Conservation (phyloP, 768 basidiomycete species). For the Collybia nuda region DNA sequence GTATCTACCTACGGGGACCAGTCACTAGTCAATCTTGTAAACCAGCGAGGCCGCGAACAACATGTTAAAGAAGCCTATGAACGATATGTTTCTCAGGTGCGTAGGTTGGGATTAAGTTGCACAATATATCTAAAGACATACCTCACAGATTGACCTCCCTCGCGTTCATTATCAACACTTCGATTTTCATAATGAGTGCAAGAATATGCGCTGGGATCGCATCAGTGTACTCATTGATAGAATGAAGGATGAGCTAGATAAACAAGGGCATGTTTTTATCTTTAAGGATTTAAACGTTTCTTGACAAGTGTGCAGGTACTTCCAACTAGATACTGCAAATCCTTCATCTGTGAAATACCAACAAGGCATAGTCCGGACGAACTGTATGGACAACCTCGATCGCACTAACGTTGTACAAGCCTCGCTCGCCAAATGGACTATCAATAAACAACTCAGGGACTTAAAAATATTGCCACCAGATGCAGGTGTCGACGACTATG, state of each 20-base stretch:
- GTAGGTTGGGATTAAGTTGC: conserved; percentile 11
- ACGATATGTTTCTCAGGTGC: conserved; percentile 63
- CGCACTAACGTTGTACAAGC: conserved; percentile 97
- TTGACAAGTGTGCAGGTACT: conserved; percentile 56
- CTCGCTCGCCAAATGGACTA: conserved; percentile 81
- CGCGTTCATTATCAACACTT: conserved; percentile 90
- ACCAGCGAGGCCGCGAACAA: conserved; percentile 89
- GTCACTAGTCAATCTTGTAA: conserved; percentile 86
- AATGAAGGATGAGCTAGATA: conserved; percentile 65
- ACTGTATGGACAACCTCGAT: conserved; percentile 98
- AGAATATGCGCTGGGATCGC: conserved; percentile 92
- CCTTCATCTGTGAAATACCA: conserved; percentile 58
- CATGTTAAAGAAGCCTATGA: conserved; percentile 97
- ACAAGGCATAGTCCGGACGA: conserved; percentile 81
- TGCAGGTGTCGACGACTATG: conserved; percentile 80
- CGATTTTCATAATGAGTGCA: conserved; percentile 96
- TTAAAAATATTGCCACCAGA: conserved; percentile 70
- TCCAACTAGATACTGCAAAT: conserved; percentile 58
- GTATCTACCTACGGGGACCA: conserved; percentile 74
- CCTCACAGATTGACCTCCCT: conserved; percentile 55
- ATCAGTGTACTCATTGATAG: conserved; percentile 80
- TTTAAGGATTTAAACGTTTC: background rate
- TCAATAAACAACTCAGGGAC: conserved; percentile 74
- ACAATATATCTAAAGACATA: conserved; percentile 5
- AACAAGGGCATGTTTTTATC: conserved; percentile 56